Base-by-base conservation (phyloP, 2,329 filamentous ascomycete species). In the Thermothelomyces thermophilus region DNA sequence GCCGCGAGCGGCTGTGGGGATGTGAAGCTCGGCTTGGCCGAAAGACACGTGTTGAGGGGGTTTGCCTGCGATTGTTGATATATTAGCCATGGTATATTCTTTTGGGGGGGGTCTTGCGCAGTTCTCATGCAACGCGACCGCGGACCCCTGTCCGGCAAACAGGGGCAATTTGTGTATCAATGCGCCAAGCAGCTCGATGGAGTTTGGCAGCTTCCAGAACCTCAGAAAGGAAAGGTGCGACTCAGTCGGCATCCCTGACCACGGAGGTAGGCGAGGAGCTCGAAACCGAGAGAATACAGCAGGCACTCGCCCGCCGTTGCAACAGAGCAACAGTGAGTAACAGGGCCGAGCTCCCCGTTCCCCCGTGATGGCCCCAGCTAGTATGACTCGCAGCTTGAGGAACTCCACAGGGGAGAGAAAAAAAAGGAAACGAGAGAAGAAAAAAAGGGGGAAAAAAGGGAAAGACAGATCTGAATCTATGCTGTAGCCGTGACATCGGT, bases 31-130 rank as follows among this genome's bases (percentile, higher is more conserved):
- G 93, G 90, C 66, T 94, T 91, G 26, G 90, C 94, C 50, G 85
- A 87, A 51, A 98, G 79, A 65, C 94, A 96, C 41, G 93, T 98
- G 69, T 97, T 96, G 56, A 98, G 73, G 48, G 93, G 93, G 68
- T 98, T 98, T 58, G 91, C 93, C 82, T 86, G 55, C 13, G 17
- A 50, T 67, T 67, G 66, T 67, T 65, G 58, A 64, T 63, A 68
- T 68, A 72, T 80, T 73, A 79, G 75, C 67, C 55, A 48, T 66
- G 62, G 60, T 70, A 65, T 67, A 54, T 50, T 54, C 60, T 56
- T 63, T 35, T 16, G 16, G 60, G 58, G 57, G 57, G 31, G 56
- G 53, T 58, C 56, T 58, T 54, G 54, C 51, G 56, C 34, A 39
- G 46, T 43, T 33, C 57, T 50, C 56, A 51, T 48, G 48, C 44